Conservation (phyloP, 2,329 filamentous ascomycete genomes). For the Colletotrichum orbiculare region DNA sequence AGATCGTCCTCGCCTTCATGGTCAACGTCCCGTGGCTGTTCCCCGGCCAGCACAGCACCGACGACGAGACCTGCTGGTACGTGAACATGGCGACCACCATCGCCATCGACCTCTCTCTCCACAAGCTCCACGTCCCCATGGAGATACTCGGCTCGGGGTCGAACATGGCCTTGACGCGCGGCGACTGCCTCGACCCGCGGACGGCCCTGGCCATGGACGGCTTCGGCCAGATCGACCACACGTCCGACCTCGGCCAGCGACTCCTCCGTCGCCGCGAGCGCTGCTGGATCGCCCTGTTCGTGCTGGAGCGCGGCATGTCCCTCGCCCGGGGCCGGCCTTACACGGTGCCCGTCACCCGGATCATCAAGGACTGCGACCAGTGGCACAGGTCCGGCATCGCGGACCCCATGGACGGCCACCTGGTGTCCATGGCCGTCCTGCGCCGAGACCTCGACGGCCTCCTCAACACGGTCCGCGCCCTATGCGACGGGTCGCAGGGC, state of each 20-base stretch:
- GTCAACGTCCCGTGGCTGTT: slow-evolving; percentile 82
- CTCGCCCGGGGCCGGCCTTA: slow-evolving; percentile 76
- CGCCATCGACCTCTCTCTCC: slow-evolving; percentile 75
- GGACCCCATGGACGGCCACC: slow-evolving; percentile 75
- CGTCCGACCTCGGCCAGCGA: slow-evolving; percentile 69
- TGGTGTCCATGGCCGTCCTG: slow-evolving; percentile 77
- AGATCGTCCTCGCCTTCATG: slow-evolving; percentile 81
- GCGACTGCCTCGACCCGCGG: slow-evolving; percentile 75
- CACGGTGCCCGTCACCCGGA: slow-evolving; percentile 72
- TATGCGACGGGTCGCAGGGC: slow-evolving; percentile 68
- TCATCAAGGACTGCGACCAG: slow-evolving; percentile 74
- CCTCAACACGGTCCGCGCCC: slow-evolving; percentile 66
- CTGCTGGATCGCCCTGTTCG: slow-evolving; percentile 78
- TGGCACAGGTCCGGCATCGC: slow-evolving; percentile 75
- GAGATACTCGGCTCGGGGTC: slow-evolving; percentile 56
- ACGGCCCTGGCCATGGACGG: slow-evolving; percentile 76
- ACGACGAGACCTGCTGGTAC: slow-evolving; percentile 79
- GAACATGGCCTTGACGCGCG: slow-evolving; percentile 64
- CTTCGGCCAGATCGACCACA: slow-evolving; percentile 70
- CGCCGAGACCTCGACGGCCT: slow-evolving; percentile 72
- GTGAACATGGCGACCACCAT: slow-evolving; percentile 77
- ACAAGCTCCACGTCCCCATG: slow-evolving; percentile 74
- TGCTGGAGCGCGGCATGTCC: slow-evolving; percentile 78
- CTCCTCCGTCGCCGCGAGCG: slow-evolving; percentile 74
- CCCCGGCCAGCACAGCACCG: slow-evolving; percentile 73